These are phyloP conservation scores for Coemansia sp. DNA, from an alignment of 192 early-diverging fungal species.

Conservation along the genomic window DNA sequence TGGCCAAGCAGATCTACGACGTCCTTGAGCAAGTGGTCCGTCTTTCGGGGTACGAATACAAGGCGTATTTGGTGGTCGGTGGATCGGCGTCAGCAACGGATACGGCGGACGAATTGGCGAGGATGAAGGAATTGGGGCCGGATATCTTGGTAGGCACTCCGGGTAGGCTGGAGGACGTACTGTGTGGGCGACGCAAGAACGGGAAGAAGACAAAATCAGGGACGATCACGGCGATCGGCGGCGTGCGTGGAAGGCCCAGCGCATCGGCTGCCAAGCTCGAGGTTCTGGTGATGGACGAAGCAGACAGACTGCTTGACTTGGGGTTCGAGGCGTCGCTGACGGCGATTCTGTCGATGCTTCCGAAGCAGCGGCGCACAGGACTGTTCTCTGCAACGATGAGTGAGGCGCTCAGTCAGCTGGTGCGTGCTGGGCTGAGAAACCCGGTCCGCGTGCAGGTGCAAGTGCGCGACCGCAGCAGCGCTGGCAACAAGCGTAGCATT, in stretches of 20 bases:
- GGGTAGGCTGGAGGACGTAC: slow-evolving; percentile 82
- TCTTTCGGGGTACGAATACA: slow-evolving; percentile 22
- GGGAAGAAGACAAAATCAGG: slow-evolving; percentile 45
- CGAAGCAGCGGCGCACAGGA: slow-evolving; percentile 93
- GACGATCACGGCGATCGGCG: slow-evolving; percentile 42
- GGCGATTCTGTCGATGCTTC: slow-evolving; percentile 77
- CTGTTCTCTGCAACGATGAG: slow-evolving; percentile 98
- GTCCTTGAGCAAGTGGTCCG: slow-evolving; percentile 68
- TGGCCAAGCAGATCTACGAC: slow-evolving; percentile 82
- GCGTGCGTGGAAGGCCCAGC: slow-evolving; percentile 39
- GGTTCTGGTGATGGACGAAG: slow-evolving; percentile 92
- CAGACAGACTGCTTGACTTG: slow-evolving; percentile 91
- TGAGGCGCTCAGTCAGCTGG: slow-evolving; percentile 80
- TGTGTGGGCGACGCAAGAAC: slow-evolving; percentile 49
- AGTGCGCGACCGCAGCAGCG: slow-evolving; percentile 63
- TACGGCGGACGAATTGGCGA: slow-evolving; percentile 43
- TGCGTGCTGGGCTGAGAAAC: slow-evolving; percentile 87
- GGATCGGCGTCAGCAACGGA: slow-evolving; percentile 48
- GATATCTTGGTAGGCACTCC: slow-evolving; percentile 92
- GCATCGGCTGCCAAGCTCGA: slow-evolving; percentile 80
- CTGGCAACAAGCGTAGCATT: slow-evolving; percentile 22
- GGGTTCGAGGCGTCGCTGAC: slow-evolving; percentile 84
- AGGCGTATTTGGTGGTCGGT: slow-evolving; percentile 46
- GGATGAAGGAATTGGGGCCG: slow-evolving; percentile 63
- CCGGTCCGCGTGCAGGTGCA: slow-evolving; percentile 89